phyloP scores from a whole-genome alignment of 805 yeast genomes.

The Ogataea minuta region DNA sequence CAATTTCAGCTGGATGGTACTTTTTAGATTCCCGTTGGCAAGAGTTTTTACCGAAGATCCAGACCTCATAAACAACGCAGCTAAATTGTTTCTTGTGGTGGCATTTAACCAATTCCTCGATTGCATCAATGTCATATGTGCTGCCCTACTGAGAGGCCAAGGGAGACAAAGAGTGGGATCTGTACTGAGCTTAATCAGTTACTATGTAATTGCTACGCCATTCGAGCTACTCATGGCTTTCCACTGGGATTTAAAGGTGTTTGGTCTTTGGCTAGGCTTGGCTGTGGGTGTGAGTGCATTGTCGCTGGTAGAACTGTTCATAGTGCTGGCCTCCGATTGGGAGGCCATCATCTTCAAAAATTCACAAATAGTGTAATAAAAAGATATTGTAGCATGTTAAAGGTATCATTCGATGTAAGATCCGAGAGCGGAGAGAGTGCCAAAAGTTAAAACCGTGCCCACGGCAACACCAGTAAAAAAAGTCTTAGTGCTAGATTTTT shows the following conservation, averaged over 20 bases:
- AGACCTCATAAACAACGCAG: slow-evolving; percentile 37
- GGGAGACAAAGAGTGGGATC: slow-evolving; percentile 56
- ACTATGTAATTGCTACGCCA: slow-evolving; percentile 50
- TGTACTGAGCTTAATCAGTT: slow-evolving; percentile 42
- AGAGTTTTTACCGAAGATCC: slow-evolving; percentile 41
- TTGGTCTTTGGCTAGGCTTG: slow-evolving; percentile 51
- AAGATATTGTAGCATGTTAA: neutral
- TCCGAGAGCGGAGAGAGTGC: slow-evolving; percentile 29
- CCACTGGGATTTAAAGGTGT: slow-evolving; percentile 36
- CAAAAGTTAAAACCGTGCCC: slow-evolving; percentile 23
- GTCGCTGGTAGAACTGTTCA: slow-evolving; percentile 40
- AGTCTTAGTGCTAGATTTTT: neutral
- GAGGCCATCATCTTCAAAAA: slow-evolving; percentile 41
- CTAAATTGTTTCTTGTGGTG: slow-evolving; percentile 43
- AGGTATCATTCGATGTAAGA: slow-evolving; percentile 14
- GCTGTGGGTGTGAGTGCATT: slow-evolving; percentile 41
- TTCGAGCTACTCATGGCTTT: slow-evolving; percentile 45
- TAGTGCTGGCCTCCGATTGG: slow-evolving; percentile 53
- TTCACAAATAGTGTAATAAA: slow-evolving; percentile 17
- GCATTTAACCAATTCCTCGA: slow-evolving; percentile 52
- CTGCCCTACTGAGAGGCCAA: slow-evolving; percentile 52
- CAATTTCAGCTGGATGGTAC: slow-evolving; percentile 38
- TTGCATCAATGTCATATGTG: slow-evolving; percentile 43
- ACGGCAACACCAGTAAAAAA: slow-evolving; percentile 21
- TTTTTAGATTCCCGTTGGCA: slow-evolving; percentile 39